Conservation (phyloP, 345 rosid species). For the Raphanus raphanistrum region DNA sequence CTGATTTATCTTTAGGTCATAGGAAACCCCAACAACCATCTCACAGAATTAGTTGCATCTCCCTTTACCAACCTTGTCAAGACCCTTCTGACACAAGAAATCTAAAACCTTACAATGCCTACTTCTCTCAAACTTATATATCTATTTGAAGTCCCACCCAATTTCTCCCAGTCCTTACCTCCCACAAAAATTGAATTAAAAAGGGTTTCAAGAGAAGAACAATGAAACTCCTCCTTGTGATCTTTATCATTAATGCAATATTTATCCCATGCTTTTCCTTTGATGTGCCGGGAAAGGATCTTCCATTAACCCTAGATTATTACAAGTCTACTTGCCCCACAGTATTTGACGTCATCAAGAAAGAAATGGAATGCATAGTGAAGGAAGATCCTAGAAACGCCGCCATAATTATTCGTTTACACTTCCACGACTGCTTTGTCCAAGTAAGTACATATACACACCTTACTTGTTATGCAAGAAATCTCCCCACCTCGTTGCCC, state of each 20-base stretch:
- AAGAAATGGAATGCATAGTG: conserved; percentile 90
- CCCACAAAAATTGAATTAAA: neutral
- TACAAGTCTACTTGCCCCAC: conserved; percentile 69
- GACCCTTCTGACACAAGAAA: conserved; percentile 39
- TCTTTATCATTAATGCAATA: conserved; percentile 30
- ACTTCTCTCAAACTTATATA: conserved; percentile 30
- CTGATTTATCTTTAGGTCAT: conserved; percentile 17
- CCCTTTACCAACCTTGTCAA: conserved; percentile 33
- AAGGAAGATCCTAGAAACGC: conserved; percentile 83
- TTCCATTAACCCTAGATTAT: conserved; percentile 66
- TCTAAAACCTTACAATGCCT: conserved; percentile 9
- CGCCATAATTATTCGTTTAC: conserved; percentile 63
- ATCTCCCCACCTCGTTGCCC: neutral
- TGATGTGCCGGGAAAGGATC: conserved; percentile 35
- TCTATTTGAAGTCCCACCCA: conserved; percentile 27
- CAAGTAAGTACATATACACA: conserved; percentile 49
- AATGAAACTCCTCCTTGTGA: conserved; percentile 33
- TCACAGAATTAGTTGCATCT: conserved; percentile 41
- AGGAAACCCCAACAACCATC: conserved; percentile 43
- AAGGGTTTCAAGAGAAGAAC: conserved; percentile 24
- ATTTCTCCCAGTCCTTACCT: conserved; percentile 12
- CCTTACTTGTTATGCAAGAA: conserved; percentile 14
- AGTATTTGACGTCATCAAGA: conserved; percentile 61
- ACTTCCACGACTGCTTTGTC: conserved; percentile 91
- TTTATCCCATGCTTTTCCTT: conserved; percentile 28